These are phyloP conservation scores for Dendrobium nobile DNA, from an alignment of 106 monocot species.

Conservation along the genomic window DNA sequence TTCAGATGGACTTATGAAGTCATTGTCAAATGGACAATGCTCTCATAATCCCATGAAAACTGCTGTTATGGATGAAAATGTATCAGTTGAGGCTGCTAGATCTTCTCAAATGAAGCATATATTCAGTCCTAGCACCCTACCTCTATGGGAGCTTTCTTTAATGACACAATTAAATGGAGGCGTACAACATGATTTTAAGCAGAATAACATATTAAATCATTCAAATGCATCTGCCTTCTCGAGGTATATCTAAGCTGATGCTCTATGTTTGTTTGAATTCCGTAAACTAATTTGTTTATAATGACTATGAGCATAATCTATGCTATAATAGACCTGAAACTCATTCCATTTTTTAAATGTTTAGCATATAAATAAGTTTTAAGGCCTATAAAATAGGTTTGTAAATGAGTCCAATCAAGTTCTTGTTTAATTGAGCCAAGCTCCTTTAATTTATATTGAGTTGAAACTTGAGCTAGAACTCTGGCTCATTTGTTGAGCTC, in stretches of 20 bases:
- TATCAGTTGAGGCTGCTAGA: constrained; percentile 11
- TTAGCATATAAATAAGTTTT: background rate
- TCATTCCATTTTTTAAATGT: background rate
- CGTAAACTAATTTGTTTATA: background rate
- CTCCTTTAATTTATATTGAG: too few species aligned
- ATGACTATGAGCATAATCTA: background rate
- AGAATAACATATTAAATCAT: constrained; percentile 54
- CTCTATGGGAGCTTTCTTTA: constrained; percentile 33
- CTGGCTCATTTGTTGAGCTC: too few species aligned
- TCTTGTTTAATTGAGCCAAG: too few species aligned
- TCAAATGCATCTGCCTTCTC: constrained; percentile 82
- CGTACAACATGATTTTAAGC: constrained; percentile 17
- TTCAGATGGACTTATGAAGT: constrained; percentile 19
- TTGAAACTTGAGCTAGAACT: too few species aligned
- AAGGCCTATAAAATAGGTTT: too few species aligned
- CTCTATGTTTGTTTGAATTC: background rate
- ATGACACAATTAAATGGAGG: constrained; percentile 26
- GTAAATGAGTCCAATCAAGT: too few species aligned
- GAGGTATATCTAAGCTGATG: constrained; percentile 37
- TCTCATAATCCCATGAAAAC: constrained; percentile 18
- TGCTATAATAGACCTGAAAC: background rate
- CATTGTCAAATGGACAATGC: constrained; percentile 24
- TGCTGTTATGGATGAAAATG: constrained; percentile 1
- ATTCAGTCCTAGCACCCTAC: constrained; percentile 20
- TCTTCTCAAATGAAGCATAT: constrained; percentile 13